Evolutionary conservation across 2,329 filamentous ascomycete genomes (phyloP), one percentile per base, ranked within the genome.

Genomic region (Akanthomyces uredinophilus): DNA sequence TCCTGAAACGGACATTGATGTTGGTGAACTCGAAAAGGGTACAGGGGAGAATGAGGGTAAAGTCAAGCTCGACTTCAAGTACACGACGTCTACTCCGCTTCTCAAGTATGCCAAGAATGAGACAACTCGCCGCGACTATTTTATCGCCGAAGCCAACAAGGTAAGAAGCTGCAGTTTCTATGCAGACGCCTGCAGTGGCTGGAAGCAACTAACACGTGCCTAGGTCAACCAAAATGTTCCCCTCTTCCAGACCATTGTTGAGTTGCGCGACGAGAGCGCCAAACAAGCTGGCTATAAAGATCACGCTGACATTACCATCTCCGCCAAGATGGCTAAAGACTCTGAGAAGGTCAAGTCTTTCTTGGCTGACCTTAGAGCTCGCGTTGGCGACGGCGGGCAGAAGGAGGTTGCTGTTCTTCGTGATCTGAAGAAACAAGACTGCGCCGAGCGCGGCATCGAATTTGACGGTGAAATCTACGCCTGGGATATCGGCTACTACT

Each of bases 311-410:
- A 87, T 92, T 73, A 80, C 84, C 52, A 88, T 95, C 44, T 89
- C 92, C 70, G 86, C 91, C 69, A 94, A 92, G 82, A 95, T 95
- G 91, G 90, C 90, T 52, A 92, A 93, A 80, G 87, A 82, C 1
- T 83, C 89, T 1, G 81, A 85, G 70, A 89, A 84, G 0, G 90
- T 95, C 13, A 83, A 88, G 65, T 82, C 86, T 58, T 94, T 95
- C 73, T 77, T 95, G 8, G 81, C 79, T 5, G 89, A 93, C 70
- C 78, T 95, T 64, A 84, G 87, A 63, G 79, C 76, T 29, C 85
- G 88, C 58, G 79, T 95, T 35, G 80, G 83, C 0, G 83, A 87
- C 0, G 90, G 90, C 29, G 91, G 90, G 27, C 76, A 81, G 62
- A 86, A 88, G 72, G 91, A 95, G 75, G 85, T 86, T 47, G 79